These are phyloP conservation scores for Staphylotrichum longicolle DNA, from an alignment of 495 filamentous ascomycete species.

Conservation along the genomic window DNA sequence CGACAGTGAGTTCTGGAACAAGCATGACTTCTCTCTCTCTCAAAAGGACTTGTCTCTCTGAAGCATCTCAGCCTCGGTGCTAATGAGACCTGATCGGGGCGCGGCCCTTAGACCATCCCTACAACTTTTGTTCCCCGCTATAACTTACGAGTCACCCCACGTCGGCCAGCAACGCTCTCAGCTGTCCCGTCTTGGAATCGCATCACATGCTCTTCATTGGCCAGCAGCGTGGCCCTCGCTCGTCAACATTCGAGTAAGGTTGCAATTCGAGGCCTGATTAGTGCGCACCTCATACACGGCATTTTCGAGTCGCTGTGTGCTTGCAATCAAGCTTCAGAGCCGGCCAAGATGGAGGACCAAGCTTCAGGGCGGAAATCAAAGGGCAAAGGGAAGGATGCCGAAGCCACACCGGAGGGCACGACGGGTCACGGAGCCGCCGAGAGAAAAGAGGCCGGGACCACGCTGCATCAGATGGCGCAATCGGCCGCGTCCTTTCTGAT, in stretches of 20 bases:
- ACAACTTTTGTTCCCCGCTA: too few species aligned
- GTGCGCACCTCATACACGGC: background rate
- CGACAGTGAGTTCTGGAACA: too few species aligned
- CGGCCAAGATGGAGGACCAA: conserved; percentile 8
- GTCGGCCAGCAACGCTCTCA: conserved; percentile 6
- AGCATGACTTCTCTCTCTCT: too few species aligned
- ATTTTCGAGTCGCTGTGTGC: background rate
- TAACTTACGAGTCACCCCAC: too few species aligned
- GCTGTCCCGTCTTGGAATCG: background rate
- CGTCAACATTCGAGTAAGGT: conserved; percentile 4
- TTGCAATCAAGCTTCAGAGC: background rate
- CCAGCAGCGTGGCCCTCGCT: conserved; percentile 20
- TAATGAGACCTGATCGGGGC: too few species aligned
- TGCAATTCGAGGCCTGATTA: background rate
- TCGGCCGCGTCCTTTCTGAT: conserved; percentile 31
- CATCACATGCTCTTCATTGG: conserved; percentile 20
- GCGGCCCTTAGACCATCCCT: too few species aligned
- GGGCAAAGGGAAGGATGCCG: conserved; percentile 21
- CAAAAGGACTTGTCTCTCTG: too few species aligned
- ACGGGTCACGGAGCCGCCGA: background rate
- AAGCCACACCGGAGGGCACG: background rate
- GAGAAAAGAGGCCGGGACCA: background rate
- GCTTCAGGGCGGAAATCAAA: conserved; percentile 21
- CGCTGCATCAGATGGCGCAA: conserved; percentile 28
- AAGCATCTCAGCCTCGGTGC: too few species aligned